phyloP scores from a whole-genome alignment of 106 monocot genomes.

The Platanthera guangdongensis region DNA sequence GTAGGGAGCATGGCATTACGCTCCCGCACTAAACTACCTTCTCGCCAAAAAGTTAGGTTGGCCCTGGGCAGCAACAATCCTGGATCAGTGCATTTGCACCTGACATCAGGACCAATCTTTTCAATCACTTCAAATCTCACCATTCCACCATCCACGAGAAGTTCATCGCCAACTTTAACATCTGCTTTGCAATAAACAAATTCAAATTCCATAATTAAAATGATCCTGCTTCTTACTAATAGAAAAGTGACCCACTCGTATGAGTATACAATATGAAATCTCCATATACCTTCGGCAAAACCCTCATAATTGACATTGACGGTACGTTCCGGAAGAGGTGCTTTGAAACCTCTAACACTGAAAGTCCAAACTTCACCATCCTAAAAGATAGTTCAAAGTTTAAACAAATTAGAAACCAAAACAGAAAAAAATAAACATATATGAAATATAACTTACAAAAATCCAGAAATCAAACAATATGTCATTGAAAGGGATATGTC shows the following conservation, averaged over 20 bases:
- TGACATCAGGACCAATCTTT: conserved; percentile 96
- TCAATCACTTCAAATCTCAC: conserved; percentile 95
- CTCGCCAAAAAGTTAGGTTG: conserved; percentile 66
- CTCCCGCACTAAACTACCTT: conserved; percentile 84
- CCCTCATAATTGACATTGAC: conserved; percentile 91
- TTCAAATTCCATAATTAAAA: background rate
- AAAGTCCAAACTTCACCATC: conserved; percentile 99
- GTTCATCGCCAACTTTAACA: conserved; percentile 91
- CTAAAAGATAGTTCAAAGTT: conserved; percentile 21
- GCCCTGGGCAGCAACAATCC: conserved; percentile 53
- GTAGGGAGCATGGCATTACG: conserved; percentile 99
- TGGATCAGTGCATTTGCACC: conserved; percentile 78
- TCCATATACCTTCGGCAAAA: conserved; percentile 81
- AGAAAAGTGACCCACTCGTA: background rate
- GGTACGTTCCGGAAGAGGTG: conserved; percentile 75
- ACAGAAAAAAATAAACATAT: background rate
- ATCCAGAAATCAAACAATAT: background rate
- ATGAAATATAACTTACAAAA: background rate
- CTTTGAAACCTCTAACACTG: conserved; percentile 70
- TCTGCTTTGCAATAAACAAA: conserved; percentile 34
- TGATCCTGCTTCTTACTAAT: background rate
- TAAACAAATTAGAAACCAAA: background rate
- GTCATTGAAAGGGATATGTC: background rate
- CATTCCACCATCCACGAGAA: conserved; percentile 99
- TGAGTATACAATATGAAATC: background rate